Evolutionary conservation across 2,329 filamentous ascomycete genomes (phyloP), one percentile per base, ranked within the genome.

Genomic region (Neonectria magnoliae): DNA sequence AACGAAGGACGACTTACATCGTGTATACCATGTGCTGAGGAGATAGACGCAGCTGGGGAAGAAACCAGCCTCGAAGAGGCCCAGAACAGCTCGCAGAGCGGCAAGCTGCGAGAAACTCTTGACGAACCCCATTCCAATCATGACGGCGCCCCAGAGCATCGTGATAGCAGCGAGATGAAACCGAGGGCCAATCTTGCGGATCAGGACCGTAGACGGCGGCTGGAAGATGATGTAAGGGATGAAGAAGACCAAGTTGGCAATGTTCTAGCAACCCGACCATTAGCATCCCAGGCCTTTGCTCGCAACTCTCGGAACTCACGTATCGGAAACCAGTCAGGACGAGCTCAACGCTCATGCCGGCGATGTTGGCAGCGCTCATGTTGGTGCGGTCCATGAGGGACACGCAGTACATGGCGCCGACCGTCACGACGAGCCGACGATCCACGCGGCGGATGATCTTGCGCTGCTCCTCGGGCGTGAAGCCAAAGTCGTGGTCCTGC

Each of bases 321-420:
- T 84, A 85, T 73, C 82, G 80, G 57, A 81, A 80, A 6, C 80
- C 81, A 1, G 80, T 75, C 2, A 88, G 76, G 3, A 73, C 51
- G 27, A 88, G 77, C 52, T 88, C 86, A 1, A 66, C 67, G 16
- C 75, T 72, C 84, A 88, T 87, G 57, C 86, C 92, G 20, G 93
- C 92, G 75, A 95, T 90, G 50, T 87, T 87, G 44, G 91, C 92
- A 22, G 87, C 83, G n/a, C 87, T 87, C 75, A 94, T 80, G 77
- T 95, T 95, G 2, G 91, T 93, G 33, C 93, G 84, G 75, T 96
- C 93, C 88, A 95, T 92, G 64, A 95, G 80, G 68, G 87, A 91
- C 71, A 93, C 84, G 75, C 91, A 93, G 78, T 94, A 94, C 80
- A 93, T 85, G 68, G 85, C 75, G 20, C 90, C 90, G 5, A 88